These are phyloP conservation scores for Quercus lobata DNA, from an alignment of 331 rosid species.

Conservation along the genomic window DNA sequence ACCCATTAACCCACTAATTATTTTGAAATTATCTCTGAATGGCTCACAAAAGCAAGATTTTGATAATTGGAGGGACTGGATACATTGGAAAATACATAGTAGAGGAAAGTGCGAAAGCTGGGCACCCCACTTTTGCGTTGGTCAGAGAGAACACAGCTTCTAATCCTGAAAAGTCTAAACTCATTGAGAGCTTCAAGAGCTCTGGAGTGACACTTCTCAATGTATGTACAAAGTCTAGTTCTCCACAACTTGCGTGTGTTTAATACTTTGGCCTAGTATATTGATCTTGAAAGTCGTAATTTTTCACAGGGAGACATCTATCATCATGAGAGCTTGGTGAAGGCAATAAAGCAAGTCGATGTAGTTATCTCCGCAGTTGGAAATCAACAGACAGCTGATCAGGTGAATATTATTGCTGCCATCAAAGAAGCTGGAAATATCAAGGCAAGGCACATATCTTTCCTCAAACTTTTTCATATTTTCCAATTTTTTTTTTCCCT, in stretches of 20 bases:
- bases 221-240: conserved; percentile 3
- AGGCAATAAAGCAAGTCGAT: conserved; percentile 56
- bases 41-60: conserved; percentile 52
- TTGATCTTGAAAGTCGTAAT: not conserved
- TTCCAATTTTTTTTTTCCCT: no score
- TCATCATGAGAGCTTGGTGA: conserved; percentile 37
- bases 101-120: conserved; percentile 40
- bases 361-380: conserved; percentile 43
- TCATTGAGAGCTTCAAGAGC: conserved; percentile 30
- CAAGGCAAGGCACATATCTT: conserved; percentile 17
- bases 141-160: conserved; percentile 36
- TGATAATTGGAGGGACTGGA: conserved; percentile 48
- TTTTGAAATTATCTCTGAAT: not conserved
- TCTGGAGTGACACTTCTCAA: conserved; percentile 31
- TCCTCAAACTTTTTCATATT: no score
- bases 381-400: conserved; percentile 15
- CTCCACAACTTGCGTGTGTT: not conserved
- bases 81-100: conserved; percentile 44
- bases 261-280: not conserved
- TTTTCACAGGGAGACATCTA: conserved; percentile 32
- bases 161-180: conserved; percentile 29
- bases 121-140: conserved; percentile 49
- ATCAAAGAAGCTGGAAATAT: conserved; percentile 53
- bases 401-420: conserved; percentile 36
- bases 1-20: not conserved